These are phyloP conservation scores for Lichtheimia ornata DNA, from an alignment of 371 early-diverging fungal genomes.

Conservation along the genomic window DNA sequence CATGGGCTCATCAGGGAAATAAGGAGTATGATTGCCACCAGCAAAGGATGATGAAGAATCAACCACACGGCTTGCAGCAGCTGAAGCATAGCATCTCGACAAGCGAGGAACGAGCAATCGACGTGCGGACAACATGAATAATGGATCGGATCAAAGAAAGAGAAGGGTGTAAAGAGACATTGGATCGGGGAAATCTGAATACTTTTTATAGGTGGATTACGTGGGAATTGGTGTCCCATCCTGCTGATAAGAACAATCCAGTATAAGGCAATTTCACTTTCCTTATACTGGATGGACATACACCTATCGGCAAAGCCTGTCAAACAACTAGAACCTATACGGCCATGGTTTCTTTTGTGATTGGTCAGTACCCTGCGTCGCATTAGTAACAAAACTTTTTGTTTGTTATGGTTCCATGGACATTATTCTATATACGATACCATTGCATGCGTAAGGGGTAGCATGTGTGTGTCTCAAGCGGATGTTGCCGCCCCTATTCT, in stretches of 20 bases:
- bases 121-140: conserved; percentile 4
- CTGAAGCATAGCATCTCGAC: conserved; percentile 6
- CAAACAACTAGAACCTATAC: no score
- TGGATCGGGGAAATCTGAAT: background rate
- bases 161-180: background rate
- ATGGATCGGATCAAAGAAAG: background rate
- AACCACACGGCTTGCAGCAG: background rate
- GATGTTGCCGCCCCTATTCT: no score
- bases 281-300: conserved; percentile 9
- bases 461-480: no score
- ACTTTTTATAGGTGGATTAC: conserved; percentile 1
- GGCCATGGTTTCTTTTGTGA: no score
- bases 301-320: conserved; percentile 1
- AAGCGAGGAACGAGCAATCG: conserved; percentile 2
- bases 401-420: no score
- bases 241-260: background rate
- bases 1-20: conserved; percentile 41
- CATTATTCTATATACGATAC: no score
- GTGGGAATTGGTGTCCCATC: conserved; percentile 3
- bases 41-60: conserved; percentile 2
- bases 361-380: no score
- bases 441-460: no score
- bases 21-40: conserved; percentile 10
- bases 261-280: conserved; percentile 15
- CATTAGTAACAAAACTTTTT: conserved; percentile 1